Conservation (phyloP, 1,139 yeast genomes). For the Sporopachydermia cereana region DNA sequence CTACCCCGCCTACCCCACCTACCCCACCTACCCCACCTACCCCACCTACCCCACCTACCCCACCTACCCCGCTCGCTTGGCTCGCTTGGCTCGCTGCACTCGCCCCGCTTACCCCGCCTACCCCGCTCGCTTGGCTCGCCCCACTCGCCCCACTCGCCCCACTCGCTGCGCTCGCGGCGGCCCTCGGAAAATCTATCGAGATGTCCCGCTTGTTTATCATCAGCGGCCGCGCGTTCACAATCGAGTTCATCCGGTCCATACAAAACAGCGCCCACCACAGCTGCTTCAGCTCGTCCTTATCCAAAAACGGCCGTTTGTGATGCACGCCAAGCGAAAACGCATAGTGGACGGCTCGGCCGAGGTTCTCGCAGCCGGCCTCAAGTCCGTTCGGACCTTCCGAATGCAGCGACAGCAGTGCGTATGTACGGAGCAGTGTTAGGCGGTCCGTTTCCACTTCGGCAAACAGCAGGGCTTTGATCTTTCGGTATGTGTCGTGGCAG, state of each 20-base stretch:
- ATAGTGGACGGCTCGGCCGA: slow-evolving; percentile 27
- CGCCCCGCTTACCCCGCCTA: too few relatives aligned
- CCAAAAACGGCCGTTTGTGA: slow-evolving; percentile 23
- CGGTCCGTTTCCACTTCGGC: slow-evolving; percentile 34
- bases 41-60: too few relatives aligned
- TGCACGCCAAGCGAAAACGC: slow-evolving; percentile 30
- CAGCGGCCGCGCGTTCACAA: slow-evolving; percentile 29
- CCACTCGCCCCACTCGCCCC: slow-evolving; percentile 1
- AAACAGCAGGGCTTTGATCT: slow-evolving; percentile 29
- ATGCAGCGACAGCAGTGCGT: slow-evolving; percentile 21
- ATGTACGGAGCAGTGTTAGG: slow-evolving; percentile 26
- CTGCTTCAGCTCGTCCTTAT: slow-evolving; percentile 21
- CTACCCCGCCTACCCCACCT: too few relatives aligned
- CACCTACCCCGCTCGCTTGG: slow-evolving; percentile 16
- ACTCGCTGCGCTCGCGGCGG: neutral
- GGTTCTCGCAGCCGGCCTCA: slow-evolving; percentile 29
- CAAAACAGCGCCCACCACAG: slow-evolving; percentile 33
- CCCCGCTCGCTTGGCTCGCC: too few relatives aligned
- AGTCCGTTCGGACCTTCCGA: slow-evolving; percentile 29
- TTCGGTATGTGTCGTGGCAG: slow-evolving; percentile 23
- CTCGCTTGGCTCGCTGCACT: too few relatives aligned
- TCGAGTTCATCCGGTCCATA: slow-evolving; percentile 29
- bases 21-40: too few relatives aligned
- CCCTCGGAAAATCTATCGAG: slow-evolving; percentile 22
- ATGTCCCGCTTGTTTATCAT: slow-evolving; percentile 28